phyloP scores from a whole-genome alignment of 805 yeast genomes.

The Wickerhamomyces alni region DNA sequence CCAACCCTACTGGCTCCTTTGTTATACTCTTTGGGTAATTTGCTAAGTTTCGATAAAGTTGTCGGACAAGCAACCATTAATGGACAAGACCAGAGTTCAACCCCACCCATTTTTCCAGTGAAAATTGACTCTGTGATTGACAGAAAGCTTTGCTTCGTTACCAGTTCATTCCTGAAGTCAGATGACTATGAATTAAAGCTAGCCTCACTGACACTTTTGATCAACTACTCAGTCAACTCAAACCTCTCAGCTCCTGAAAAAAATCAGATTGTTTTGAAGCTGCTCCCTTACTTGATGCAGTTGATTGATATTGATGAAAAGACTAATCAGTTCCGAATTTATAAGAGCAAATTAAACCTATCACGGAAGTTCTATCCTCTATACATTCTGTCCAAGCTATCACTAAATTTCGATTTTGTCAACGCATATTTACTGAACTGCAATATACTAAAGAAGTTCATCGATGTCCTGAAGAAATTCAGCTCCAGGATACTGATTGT shows the following conservation, averaged over 20 bases:
- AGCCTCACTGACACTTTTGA: constrained; percentile 14
- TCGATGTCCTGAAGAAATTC: constrained; percentile 22
- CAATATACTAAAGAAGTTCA: constrained; percentile 26
- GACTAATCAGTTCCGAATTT: constrained; percentile 8
- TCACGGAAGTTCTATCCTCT: constrained; percentile 25
- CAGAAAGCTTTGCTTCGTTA: constrained; percentile 13
- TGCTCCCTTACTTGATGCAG: constrained; percentile 19
- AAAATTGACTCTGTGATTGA: constrained; percentile 13
- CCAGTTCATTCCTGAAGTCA: constrained; percentile 18
- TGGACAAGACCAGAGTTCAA: background rate
- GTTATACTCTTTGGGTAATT: constrained; percentile 16
- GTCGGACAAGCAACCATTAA: background rate
- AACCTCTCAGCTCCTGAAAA: constrained; percentile 6
- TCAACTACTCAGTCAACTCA: constrained; percentile 16
- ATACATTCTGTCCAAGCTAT: constrained; percentile 27
- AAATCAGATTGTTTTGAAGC: constrained; percentile 11
- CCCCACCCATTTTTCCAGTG: constrained; percentile 1
- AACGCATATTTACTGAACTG: constrained; percentile 29
- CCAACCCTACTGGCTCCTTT: constrained; percentile 16
- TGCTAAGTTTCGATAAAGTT: constrained; percentile 12
- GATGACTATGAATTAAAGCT: constrained; percentile 18
- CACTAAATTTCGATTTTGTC: constrained; percentile 27
- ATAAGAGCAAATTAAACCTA: constrained; percentile 13
- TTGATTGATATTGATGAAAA: constrained; percentile 15
- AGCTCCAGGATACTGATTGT: constrained; percentile 17